These are phyloP conservation scores for Talaromyces sp. DNA, from an alignment of 2,329 filamentous ascomycete genomes.

Conservation along the genomic window DNA sequence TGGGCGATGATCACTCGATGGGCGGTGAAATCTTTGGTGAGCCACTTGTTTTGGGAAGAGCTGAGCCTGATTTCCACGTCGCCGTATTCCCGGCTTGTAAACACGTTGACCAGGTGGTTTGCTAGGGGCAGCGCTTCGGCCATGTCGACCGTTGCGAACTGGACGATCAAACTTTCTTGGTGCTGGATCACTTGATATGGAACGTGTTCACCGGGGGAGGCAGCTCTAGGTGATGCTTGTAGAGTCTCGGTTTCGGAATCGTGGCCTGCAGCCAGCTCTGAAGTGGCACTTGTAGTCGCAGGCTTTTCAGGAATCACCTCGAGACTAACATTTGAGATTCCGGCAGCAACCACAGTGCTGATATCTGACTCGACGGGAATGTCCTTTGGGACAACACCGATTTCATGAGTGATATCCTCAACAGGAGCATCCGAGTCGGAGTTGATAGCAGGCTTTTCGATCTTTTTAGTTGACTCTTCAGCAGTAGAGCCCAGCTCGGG, in stretches of 20 bases:
- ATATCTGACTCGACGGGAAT: background rate
- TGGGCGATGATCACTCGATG: conserved; percentile 23
- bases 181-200: background rate
- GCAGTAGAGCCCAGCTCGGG: background rate
- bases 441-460: background rate
- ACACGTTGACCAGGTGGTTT: conserved; percentile 13
- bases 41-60: conserved; percentile 16
- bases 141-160: background rate
- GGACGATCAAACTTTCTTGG: background rate
- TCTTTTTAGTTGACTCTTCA: background rate
- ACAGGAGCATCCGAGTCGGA: background rate
- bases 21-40: background rate
- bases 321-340: background rate
- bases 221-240: background rate
- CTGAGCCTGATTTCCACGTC: conserved; percentile 21
- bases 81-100: conserved; percentile 14
- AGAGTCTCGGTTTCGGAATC: background rate
- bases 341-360: background rate
- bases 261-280: background rate
- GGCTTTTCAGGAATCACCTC: background rate
- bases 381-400: background rate
- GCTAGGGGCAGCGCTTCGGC: background rate
- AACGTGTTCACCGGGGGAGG: background rate
- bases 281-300: background rate
- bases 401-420: background rate